phyloP scores from a whole-genome alignment of 352 stramenopile species.

The Globisporangium ultimum region DNA sequence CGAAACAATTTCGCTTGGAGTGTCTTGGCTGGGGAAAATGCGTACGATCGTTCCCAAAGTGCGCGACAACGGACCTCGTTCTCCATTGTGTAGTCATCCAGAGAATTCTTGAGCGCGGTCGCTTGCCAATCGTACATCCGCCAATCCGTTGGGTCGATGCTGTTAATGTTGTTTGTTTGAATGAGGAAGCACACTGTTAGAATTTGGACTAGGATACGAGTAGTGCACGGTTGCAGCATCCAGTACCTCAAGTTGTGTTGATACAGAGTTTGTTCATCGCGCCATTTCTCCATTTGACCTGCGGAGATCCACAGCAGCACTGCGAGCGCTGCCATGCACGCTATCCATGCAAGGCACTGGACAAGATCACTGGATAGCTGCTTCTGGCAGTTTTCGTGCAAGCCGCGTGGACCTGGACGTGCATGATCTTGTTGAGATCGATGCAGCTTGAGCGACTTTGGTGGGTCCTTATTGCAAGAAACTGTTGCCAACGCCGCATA shows the following conservation, averaged over 20 bases:
- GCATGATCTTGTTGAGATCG: no score
- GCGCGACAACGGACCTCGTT: conserved; percentile 14
- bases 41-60: conserved; percentile 21
- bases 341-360: neutral
- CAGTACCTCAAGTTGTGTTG: conserved; percentile 20
- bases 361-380: neutral
- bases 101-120: neutral
- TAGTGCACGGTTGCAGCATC: no score
- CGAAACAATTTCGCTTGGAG: conserved; percentile 27
- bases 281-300: conserved; percentile 26
- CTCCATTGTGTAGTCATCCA: neutral
- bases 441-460: no score
- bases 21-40: conserved; percentile 21
- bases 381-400: neutral
- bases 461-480: no score
- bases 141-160: conserved; percentile 53
- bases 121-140: conserved; percentile 35
- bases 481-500: no score
- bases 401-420: no score
- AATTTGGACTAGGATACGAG: no score
- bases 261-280: conserved; percentile 33
- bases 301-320: conserved; percentile 23
- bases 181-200: neutral
- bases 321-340: conserved; percentile 1
- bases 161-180: conserved; percentile 8